A percentile compares a stretch with the other conserved stretches of the same genome.
Conservation (phyloP, 2,329 filamentous ascomycete genomes). For the Phoma sp. region DNA sequence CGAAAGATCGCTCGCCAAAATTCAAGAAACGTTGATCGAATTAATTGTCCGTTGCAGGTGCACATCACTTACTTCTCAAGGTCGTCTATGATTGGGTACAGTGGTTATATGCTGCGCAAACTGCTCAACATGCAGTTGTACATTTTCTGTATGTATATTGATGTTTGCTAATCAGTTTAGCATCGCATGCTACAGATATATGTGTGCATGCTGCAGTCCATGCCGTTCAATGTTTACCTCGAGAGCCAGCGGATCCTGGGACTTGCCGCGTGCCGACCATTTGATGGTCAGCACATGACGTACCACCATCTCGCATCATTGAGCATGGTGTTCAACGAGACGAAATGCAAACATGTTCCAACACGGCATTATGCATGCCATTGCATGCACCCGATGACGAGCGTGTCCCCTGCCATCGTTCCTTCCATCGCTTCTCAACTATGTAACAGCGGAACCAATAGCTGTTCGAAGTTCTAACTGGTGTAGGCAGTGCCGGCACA, state of each 20-base stretch:
- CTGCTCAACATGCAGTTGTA: background rate
- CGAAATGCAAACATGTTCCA: slow-evolving; percentile 17
- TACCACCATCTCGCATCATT: slow-evolving; percentile 15
- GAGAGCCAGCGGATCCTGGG: background rate
- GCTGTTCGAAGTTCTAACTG: slow-evolving; percentile 14
- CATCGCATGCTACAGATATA: background rate
- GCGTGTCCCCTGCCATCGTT: slow-evolving; percentile 26
- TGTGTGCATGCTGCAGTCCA: background rate
- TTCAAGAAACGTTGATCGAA: slow-evolving; percentile 6
- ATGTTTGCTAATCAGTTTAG: background rate
- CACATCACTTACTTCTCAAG: background rate
- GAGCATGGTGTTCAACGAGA: slow-evolving; percentile 11
- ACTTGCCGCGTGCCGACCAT: slow-evolving; percentile 6
- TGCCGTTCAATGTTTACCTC: background rate
- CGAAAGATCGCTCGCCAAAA: slow-evolving; percentile 14
- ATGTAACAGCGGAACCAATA: slow-evolving; percentile 13
- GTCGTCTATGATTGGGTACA: background rate
- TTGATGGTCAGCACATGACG: slow-evolving; percentile 16
- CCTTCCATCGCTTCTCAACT: slow-evolving; percentile 4
- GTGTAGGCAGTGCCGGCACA: slow-evolving; percentile 24
- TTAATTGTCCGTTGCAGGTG: slow-evolving; percentile 9
- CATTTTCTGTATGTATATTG: background rate
- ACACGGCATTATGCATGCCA: slow-evolving; percentile 23
- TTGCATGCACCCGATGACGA: slow-evolving; percentile 31
- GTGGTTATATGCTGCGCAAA: background rate